phyloP scores from a whole-genome alignment of 768 basidiomycete genomes.

The Boletus vermiculosoides region DNA sequence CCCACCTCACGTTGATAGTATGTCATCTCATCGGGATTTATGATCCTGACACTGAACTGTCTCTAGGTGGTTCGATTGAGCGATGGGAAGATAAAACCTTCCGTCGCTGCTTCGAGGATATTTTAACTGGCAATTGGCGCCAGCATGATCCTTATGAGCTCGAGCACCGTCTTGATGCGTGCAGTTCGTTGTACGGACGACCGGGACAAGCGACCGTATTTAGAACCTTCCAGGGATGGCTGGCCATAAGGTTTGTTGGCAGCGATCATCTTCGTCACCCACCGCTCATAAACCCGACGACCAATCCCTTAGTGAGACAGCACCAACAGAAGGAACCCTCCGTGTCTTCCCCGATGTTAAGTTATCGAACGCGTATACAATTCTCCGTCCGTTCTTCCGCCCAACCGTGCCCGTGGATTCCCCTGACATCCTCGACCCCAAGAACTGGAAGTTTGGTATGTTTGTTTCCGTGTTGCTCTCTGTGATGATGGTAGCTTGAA shows the following conservation, averaged over 20 bases:
- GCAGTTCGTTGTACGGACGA: slow-evolving; percentile 61
- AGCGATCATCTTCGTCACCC: not conserved
- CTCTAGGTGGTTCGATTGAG: slow-evolving; percentile 66
- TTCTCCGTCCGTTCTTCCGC: slow-evolving; percentile 76
- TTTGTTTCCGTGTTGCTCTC: slow-evolving; percentile 20
- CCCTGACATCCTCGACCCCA: slow-evolving; percentile 43
- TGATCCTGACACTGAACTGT: not conserved
- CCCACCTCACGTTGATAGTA: slow-evolving; percentile 53
- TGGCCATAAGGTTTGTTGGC: slow-evolving; percentile 55
- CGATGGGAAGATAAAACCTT: slow-evolving; percentile 67
- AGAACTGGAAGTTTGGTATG: slow-evolving; percentile 53
- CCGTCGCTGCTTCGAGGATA: slow-evolving; percentile 58
- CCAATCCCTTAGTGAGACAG: slow-evolving; percentile 49
- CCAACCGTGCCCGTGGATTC: slow-evolving; percentile 42
- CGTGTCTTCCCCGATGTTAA: slow-evolving; percentile 65
- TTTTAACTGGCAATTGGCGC: slow-evolving; percentile 61
- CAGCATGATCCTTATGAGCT: slow-evolving; percentile 67
- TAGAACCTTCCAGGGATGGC: slow-evolving; percentile 77
- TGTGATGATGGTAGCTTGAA: slow-evolving; percentile 17
- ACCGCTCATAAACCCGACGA: not conserved
- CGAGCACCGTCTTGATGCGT: slow-evolving; percentile 55
- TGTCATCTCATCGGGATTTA: slow-evolving; percentile 27
- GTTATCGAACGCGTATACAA: slow-evolving; percentile 68
- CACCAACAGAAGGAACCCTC: slow-evolving; percentile 66
- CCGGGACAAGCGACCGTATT: slow-evolving; percentile 54